phyloP scores from a whole-genome alignment of 2,329 filamentous ascomycete species.

The Ceratocystis eucalypticola region DNA sequence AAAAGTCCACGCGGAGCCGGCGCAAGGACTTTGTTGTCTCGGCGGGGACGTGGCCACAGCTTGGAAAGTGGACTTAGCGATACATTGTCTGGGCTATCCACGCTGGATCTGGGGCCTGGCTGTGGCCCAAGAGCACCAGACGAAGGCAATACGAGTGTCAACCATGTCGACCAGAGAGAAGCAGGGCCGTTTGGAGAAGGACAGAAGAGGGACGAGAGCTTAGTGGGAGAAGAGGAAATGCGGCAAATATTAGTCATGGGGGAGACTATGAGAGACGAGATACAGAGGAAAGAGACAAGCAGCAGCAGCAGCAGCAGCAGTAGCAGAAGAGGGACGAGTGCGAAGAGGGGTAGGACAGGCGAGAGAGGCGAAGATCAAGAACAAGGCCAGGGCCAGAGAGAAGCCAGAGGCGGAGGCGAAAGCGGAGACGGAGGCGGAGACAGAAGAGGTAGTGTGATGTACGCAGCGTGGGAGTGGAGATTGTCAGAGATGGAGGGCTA shows the following conservation, averaged over 20 bases:
- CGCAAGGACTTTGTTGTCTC: not conserved
- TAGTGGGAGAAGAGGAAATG: not conserved
- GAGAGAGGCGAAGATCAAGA: not conserved
- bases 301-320: not conserved
- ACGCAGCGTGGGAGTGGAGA: not conserved
- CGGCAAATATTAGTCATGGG: not conserved
- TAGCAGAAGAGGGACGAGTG: not conserved
- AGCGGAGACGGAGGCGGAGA: not conserved
- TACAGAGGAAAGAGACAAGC: not conserved
- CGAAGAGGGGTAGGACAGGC: not conserved
- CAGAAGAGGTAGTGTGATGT: not conserved
- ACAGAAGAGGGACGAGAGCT: not conserved
- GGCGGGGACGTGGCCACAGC: not conserved
- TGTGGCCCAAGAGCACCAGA: not conserved
- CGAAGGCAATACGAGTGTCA: not conserved
- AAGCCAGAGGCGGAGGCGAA: not conserved
- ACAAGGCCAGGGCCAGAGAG: not conserved
- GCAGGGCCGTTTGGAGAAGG: not conserved
- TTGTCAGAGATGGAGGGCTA: not conserved
- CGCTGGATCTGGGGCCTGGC: not conserved
- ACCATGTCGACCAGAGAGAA: not conserved
- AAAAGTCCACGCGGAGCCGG: not conserved
- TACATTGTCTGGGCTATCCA: constrained; percentile 1
- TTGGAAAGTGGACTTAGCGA: not conserved
- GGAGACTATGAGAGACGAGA: not conserved